Percentiles rank a stretch among this genome's conserved stretches.
Evolutionary conservation across 805 yeast species (phyloP).

Genomic region (Debaryomyces prosopidis): DNA sequence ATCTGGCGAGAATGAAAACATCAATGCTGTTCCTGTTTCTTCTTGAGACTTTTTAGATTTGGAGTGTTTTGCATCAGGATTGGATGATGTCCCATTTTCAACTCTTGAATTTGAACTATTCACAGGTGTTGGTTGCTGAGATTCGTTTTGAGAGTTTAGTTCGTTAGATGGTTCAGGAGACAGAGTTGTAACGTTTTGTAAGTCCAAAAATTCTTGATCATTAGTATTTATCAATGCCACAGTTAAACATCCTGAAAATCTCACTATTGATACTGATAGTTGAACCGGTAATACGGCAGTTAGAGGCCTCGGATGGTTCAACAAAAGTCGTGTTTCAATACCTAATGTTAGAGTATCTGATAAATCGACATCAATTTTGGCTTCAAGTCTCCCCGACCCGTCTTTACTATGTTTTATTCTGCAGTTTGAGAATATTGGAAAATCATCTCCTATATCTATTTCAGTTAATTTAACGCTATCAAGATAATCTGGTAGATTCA

Average conservation of each 20-base stretch:
- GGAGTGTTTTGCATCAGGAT: slow-evolving; percentile 8
- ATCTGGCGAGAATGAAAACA: slow-evolving; percentile 90
- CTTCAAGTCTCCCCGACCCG: slow-evolving; percentile 61
- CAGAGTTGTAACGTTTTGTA: slow-evolving; percentile 4
- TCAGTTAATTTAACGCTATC: slow-evolving; percentile 80
- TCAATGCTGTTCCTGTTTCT: slow-evolving; percentile 63
- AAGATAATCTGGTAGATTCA: slow-evolving; percentile 75
- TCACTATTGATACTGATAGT: slow-evolving; percentile 80
- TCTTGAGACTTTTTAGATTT: slow-evolving; percentile 14
- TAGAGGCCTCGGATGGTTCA: slow-evolving; percentile 80
- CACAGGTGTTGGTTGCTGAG: background rate
- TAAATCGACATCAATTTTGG: slow-evolving; percentile 87
- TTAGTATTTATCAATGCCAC: slow-evolving; percentile 61
- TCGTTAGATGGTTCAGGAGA: background rate
- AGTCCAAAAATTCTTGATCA: slow-evolving; percentile 30
- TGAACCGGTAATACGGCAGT: slow-evolving; percentile 87
- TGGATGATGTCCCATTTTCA: slow-evolving; percentile 5
- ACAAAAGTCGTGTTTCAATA: slow-evolving; percentile 72
- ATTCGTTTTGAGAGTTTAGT: background rate
- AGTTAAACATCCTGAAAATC: slow-evolving; percentile 87
- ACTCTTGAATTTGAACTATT: slow-evolving; percentile 9
- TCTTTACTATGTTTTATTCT: slow-evolving; percentile 65
- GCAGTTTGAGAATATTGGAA: slow-evolving; percentile 93
- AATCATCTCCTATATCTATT: slow-evolving; percentile 91
- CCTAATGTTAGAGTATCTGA: slow-evolving; percentile 86